Conservation (phyloP, 2,329 filamentous ascomycete genomes). For the Microsporum audouinii region DNA sequence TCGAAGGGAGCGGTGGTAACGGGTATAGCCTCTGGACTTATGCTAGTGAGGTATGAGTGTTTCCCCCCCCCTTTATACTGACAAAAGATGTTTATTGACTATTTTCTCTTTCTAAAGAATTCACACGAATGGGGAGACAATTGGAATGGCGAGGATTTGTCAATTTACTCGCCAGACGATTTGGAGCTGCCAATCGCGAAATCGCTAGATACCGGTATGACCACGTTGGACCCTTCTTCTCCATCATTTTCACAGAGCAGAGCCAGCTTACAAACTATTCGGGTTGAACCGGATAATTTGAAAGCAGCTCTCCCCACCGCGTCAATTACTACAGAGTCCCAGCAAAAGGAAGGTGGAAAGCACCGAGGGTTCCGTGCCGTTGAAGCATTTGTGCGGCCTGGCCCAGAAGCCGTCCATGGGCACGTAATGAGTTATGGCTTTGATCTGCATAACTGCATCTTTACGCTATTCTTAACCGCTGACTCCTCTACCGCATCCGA, state of each 20-base stretch:
- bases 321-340: constrained; percentile 46
- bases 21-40: constrained; percentile 90
- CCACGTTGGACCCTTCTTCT: constrained; percentile 31
- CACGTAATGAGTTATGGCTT: constrained; percentile 63
- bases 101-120: constrained; percentile 44
- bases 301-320: constrained; percentile 53
- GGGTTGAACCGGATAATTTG: constrained; percentile 64
- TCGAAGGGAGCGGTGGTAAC: constrained; percentile 72
- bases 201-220: constrained; percentile 27
- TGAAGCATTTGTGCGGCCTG: constrained; percentile 83
- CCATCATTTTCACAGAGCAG: constrained; percentile 46
- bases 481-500: constrained; percentile 49
- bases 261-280: constrained; percentile 32
- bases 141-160: constrained; percentile 96
- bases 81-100: constrained; percentile 15
- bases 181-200: constrained; percentile 40
- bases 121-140: constrained; percentile 80
- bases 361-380: constrained; percentile 72
- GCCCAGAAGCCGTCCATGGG: constrained; percentile 64
- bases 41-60: constrained; percentile 49
- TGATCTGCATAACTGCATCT: constrained; percentile 66
- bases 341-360: constrained; percentile 47
- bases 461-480: constrained; percentile 59
- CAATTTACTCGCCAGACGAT: constrained; percentile 79
- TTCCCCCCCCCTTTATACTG: neutral